Evolutionary conservation across 2,329 filamentous ascomycete species (phyloP), one percentile per base, ranked within the genome.

Genomic region (Aspergillus neotritici): DNA sequence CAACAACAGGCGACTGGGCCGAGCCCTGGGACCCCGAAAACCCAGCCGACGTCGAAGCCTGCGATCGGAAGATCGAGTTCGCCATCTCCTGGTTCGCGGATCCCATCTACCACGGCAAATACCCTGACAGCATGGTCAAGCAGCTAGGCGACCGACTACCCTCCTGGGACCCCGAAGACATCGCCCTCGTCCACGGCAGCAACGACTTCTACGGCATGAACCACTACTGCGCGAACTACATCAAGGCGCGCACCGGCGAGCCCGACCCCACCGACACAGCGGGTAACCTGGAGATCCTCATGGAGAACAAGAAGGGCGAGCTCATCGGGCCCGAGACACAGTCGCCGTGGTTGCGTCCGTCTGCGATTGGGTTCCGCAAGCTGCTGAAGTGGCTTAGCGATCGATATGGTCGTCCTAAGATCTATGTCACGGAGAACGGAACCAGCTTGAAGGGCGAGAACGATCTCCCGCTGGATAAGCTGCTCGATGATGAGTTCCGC

Each of bases 191-290:
- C 35, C 76, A 84, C 58, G 87, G 86, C n/a, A 87, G 83, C 62
- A 93, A 93, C 65, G 88, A 94, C 72, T 94, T 94, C 69, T 94
- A 94, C 67, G 88, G 87, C 65, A 91, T 91, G 86, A 94, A 94
- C 74, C 85, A 89, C 74, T 94, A 94, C 74, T 90, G 86, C 39
- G 84, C 87, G 60, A 87, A 93, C 74, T 94, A 86, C 70, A 82
- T 94, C 70, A 83, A 82, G 64, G 83, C 90, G 69, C 79, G 80
- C 59, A 75, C 77, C 6, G 77, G 75, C 5, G 69, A 75, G 37
- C 69, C 86, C 0, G 74, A 78, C 1, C 70, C 72, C 4, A 75
- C 84, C 39, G 87, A 94, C 69, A 81, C 80, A 65, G 70, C 80
- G 10, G 88, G 88, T 41, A 85, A 94, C 65, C 70, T 94, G 30